Conservation (phyloP, 2,329 filamentous ascomycete genomes). For the Bipolaris sorokiniana region DNA sequence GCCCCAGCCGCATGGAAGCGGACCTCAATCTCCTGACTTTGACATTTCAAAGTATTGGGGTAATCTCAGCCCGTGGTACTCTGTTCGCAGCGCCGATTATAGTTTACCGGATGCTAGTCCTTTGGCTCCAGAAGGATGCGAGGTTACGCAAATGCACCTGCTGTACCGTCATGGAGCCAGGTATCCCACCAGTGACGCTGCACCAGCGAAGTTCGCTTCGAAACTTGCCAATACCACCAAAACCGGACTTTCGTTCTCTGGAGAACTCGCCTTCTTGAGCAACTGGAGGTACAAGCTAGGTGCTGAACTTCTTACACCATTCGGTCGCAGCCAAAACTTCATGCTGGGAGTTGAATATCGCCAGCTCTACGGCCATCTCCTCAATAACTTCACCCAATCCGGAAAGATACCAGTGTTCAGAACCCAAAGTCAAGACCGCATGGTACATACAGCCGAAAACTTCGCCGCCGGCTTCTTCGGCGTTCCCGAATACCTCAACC, state of each 20-base stretch:
- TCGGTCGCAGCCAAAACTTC: conserved; percentile 49
- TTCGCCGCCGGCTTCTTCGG: conserved; percentile 44
- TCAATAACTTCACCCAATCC: conserved; percentile 52
- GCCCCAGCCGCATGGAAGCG: conserved; percentile 30
- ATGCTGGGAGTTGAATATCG: conserved; percentile 51
- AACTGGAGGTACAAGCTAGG: conserved; percentile 41
- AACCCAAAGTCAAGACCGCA: conserved; percentile 40
- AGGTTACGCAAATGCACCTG: conserved; percentile 37
- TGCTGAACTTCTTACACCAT: conserved; percentile 40
- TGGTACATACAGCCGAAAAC: conserved; percentile 43
- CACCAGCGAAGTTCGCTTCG: conserved; percentile 32
- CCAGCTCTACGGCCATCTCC: conserved; percentile 51
- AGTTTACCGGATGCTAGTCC: conserved; percentile 36
- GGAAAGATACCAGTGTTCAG: conserved; percentile 50
- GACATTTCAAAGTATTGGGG: conserved; percentile 43
- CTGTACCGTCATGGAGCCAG: conserved; percentile 41
- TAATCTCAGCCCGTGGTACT: conserved; percentile 41
- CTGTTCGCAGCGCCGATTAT: conserved; percentile 36
- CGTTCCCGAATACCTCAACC: conserved; percentile 36
- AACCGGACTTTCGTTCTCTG: conserved; percentile 29
- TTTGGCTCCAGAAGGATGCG: conserved; percentile 34
- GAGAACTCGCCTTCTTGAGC: conserved; percentile 35
- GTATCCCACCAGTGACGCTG: conserved; percentile 38
- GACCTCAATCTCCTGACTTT: conserved; percentile 25
- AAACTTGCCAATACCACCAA: conserved; percentile 38